These are phyloP conservation scores for Mycena citricolor DNA, from an alignment of 1,284 basidiomycete species.

Conservation along the genomic window DNA sequence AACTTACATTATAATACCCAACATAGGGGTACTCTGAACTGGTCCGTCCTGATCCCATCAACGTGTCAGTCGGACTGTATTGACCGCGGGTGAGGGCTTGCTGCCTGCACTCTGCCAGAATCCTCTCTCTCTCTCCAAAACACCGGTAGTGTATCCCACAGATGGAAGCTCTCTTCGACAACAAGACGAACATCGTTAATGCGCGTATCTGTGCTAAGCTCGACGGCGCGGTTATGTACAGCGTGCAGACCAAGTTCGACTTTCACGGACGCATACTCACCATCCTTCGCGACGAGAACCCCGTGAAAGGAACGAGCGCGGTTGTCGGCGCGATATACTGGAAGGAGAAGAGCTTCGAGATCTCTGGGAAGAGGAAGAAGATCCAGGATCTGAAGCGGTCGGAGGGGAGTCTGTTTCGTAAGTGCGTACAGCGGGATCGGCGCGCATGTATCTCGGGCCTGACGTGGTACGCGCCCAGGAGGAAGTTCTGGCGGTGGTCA, in stretches of 20 bases:
- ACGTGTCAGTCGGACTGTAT: neutral
- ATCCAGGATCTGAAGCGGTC: slow-evolving; percentile 39
- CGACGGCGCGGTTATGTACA: slow-evolving; percentile 44
- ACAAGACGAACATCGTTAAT: slow-evolving; percentile 44
- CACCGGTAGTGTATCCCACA: neutral
- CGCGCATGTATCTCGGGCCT: neutral
- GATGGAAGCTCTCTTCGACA: slow-evolving; percentile 51
- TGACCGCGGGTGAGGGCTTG: neutral
- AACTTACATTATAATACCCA: too few species aligned
- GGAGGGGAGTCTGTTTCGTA: slow-evolving; percentile 33
- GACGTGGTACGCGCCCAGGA: slow-evolving; percentile 24
- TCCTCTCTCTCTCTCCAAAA: neutral
- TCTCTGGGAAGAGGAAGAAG: slow-evolving; percentile 37
- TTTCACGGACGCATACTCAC: slow-evolving; percentile 42
- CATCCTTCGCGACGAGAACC: slow-evolving; percentile 44
- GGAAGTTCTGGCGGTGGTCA: slow-evolving; percentile 42
- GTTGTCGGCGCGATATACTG: slow-evolving; percentile 46
- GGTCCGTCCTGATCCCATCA: slow-evolving; percentile 3
- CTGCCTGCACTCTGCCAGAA: too few species aligned
- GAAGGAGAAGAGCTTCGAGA: slow-evolving; percentile 44
- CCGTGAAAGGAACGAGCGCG: slow-evolving; percentile 28
- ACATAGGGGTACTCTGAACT: too few species aligned
- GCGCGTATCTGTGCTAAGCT: slow-evolving; percentile 39
- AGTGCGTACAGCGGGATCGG: slow-evolving; percentile 26
- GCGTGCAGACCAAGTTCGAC: slow-evolving; percentile 39